Evolutionary conservation across 2,329 filamentous ascomycete species (phyloP), one percentile per base, ranked within the genome.

Genomic region (Beauveria caledonica): DNA sequence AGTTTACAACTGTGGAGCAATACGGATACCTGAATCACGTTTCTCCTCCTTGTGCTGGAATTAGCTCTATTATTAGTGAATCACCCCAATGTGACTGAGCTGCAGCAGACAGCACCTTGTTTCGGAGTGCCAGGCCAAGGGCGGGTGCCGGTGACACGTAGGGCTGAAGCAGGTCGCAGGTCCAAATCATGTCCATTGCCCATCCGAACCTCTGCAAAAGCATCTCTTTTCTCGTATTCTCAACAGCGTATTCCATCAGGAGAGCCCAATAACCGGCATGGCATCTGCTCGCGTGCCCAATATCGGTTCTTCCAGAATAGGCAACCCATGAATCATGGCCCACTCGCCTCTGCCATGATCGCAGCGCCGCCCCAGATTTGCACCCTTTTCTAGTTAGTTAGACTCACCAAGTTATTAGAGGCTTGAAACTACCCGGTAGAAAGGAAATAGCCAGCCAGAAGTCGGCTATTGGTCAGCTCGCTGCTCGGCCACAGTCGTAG

Each of bases 391-490:
- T 33, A 33, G 10, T 13, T 33, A 33, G 10, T 33, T 3, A 11
- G 5, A 33, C 29, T 11, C 29, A 13, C 11, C n/a, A n/a, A n/a
- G n/a, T n/a, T n/a, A n/a, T n/a, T 33, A 29, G 9, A 36, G 33
- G 33, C 33, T 36, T 36, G 33, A 36, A 13, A 36, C 11, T 36
- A 33, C n/a, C n/a, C n/a, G n/a, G n/a, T n/a, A n/a, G n/a, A n/a
- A n/a, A n/a, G 11, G 29, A 33, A 48, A 25, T 10, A 58, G 33
- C 55, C 55, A 58, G 17, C 33, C 45, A 58, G 33, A 58, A 6
- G 45, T 17, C 33, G 36, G 33, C 29, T 40, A 50, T 33, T 42
- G 55, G 29, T 58, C 55, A 58, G 55, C 55, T 57, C 45, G 55
- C 33, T 40, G 45, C 36, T 40, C 21, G 9, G n/a, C 15, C 10